Evolutionary conservation across 2,329 filamentous ascomycete species (phyloP).

Genomic region (Pseudogymnoascus sp.): DNA sequence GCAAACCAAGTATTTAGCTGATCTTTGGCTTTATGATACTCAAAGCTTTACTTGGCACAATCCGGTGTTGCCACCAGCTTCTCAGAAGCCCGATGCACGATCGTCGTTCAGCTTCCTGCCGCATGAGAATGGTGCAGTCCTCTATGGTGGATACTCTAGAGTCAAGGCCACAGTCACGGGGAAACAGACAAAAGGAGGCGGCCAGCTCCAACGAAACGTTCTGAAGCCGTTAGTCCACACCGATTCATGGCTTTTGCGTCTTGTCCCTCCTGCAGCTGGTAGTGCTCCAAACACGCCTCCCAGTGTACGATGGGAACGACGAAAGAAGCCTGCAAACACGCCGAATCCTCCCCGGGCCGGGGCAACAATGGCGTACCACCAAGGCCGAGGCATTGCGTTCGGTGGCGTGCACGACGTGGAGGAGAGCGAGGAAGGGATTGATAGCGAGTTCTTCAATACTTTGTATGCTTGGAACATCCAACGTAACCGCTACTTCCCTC

Average conservation of each 20-base stretch:
- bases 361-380: constrained; percentile 89
- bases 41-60: constrained; percentile 76
- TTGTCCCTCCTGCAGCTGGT: constrained; percentile 63
- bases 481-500: constrained; percentile 86
- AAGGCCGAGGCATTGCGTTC: constrained; percentile 85
- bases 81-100: constrained; percentile 80
- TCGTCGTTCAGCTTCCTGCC: constrained; percentile 90
- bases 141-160: constrained; percentile 90
- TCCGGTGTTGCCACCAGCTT: constrained; percentile 65
- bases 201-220: constrained; percentile 57
- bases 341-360: constrained; percentile 79
- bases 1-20: constrained; percentile 85
- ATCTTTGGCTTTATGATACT: constrained; percentile 95
- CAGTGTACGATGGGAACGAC: constrained; percentile 77
- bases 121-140: constrained; percentile 78
- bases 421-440: constrained; percentile 86
- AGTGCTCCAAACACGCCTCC: constrained; percentile 58
- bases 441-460: constrained; percentile 93
- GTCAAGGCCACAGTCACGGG: constrained; percentile 63
- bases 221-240: constrained; percentile 86
- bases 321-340: constrained; percentile 85
- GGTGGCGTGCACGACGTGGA: constrained; percentile 93
- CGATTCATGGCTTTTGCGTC: constrained; percentile 86
- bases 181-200: constrained; percentile 54
- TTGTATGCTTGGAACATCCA: constrained; percentile 93